Evolutionary conservation across 73 alveolate genomes (phyloP).

Genomic region (Loxodes magnus): DNA sequence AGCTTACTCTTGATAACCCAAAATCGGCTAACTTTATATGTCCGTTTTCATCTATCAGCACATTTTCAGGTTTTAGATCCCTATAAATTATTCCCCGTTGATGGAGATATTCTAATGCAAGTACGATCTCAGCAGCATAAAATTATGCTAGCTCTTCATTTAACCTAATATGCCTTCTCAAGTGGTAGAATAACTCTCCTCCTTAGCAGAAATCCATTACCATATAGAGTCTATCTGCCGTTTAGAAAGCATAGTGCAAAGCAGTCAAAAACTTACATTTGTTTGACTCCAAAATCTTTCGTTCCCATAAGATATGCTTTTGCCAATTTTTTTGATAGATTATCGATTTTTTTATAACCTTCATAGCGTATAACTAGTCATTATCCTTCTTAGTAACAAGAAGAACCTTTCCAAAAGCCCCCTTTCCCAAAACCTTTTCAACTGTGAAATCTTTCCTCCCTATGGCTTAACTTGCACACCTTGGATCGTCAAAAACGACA

Average conservation of each 20-base stretch:
- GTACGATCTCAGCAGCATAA: constrained; percentile 26
- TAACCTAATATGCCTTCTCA: constrained; percentile 8
- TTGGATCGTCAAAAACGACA: no score
- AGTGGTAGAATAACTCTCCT: constrained; percentile 21
- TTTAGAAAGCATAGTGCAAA: constrained; percentile 68
- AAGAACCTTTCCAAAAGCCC: constrained; percentile 83
- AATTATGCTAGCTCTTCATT: constrained; percentile 22
- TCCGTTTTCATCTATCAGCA: constrained; percentile 35
- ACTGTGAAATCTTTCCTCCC: background rate
- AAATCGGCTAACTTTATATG: constrained; percentile 54
- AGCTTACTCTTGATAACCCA: constrained; percentile 34
- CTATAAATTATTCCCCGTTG: constrained; percentile 23
- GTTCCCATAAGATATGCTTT: constrained; percentile 67
- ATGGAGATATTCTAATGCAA: constrained; percentile 31
- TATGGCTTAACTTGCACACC: background rate
- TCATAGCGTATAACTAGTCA: constrained; percentile 63
- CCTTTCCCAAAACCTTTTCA: constrained; percentile 40
- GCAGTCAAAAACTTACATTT: constrained; percentile 71
- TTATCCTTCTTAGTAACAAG: constrained; percentile 67
- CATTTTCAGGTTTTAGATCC: constrained; percentile 43
- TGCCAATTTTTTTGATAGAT: constrained; percentile 46
- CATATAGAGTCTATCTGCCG: constrained; percentile 68
- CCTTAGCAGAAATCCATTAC: constrained; percentile 41
- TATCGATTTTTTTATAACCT: constrained; percentile 62
- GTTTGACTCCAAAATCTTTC: constrained; percentile 46